These are phyloP conservation scores for Pythium aphanidermatum DNA, from an alignment of 352 stramenopile species.

Conservation along the genomic window DNA sequence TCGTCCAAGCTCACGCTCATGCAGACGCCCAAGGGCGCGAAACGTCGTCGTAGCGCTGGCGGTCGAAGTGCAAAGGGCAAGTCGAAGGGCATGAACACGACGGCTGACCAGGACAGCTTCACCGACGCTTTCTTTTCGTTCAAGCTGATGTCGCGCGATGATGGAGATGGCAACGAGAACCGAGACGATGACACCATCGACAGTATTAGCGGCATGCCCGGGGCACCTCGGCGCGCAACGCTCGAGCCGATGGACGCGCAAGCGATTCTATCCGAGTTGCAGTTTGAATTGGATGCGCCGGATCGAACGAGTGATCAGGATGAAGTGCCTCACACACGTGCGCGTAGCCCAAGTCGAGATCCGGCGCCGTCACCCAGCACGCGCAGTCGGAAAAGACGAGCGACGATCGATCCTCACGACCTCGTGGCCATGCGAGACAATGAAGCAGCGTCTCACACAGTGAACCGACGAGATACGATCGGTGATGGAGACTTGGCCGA, in stretches of 20 bases:
- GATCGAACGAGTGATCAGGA: neutral
- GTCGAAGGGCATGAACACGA: neutral
- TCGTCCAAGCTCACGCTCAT: constrained; percentile 28
- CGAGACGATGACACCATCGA: constrained; percentile 1
- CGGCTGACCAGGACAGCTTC: constrained; percentile 36
- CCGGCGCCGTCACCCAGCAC: constrained; percentile 21
- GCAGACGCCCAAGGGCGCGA: neutral
- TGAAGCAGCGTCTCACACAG: neutral
- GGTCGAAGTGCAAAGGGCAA: neutral
- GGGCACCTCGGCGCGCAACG: constrained; percentile 28
- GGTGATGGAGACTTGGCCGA: constrained; percentile 22
- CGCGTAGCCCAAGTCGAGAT: neutral
- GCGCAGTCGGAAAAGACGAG: constrained; percentile 21
- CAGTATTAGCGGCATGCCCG: neutral
- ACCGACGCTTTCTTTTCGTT: constrained; percentile 44
- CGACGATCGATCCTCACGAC: constrained; percentile 53
- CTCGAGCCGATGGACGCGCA: constrained; percentile 43
- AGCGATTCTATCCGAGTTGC: constrained; percentile 37
- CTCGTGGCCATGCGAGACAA: constrained; percentile 23
- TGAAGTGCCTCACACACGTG: neutral
- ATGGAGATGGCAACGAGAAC: constrained; percentile 15
- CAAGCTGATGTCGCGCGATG: constrained; percentile 31
- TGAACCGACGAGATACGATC: constrained; percentile 51
- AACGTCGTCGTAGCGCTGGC: constrained; percentile 1
- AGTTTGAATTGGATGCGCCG: constrained; percentile 4